Base-by-base conservation (phyloP, 495 filamentous ascomycete species). In the Pseudoneurospora amorphoporcata region DNA sequence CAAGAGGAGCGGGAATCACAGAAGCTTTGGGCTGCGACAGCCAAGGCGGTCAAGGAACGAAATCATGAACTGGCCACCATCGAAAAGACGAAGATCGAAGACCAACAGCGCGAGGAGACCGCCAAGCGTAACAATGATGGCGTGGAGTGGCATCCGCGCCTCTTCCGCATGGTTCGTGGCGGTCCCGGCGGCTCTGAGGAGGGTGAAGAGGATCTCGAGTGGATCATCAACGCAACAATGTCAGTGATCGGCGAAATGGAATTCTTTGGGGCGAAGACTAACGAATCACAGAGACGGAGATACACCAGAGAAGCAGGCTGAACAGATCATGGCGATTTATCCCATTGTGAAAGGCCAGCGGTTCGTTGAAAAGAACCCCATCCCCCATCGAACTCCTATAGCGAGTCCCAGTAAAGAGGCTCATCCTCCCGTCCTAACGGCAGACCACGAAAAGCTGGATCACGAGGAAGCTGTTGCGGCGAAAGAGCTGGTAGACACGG, bases 1-100 rank as follows among this genome's bases (percentile, higher is more conserved):
- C 95, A 99, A 80, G 91, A 90, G 10, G 94, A 94, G 70, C 88
- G 94, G 14, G 95, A 99, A 79, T 97, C 94, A 14, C 94, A 96
- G 76, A 89, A 84, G 68, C 82, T 99, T 69, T 99, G 95, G 95
- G 81, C 86, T 23, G 89, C 87, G 58, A 96, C 94, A 1, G 91
- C 90, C 12, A 81, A 90, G 74, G 95, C 94, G 0, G 87, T 99
- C 74, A 92, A 90, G 76, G 88, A 90, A 39, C 87, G 89, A 70
- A 93, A 99, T 76, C 96, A 99, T 77, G 91, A 93, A 75, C 84
- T 88, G 12, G 95, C 95, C 5, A 99, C 95, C 8, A 93, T 95
- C 47, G 95, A 97, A 79, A 99, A 99, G 84, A 94, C 90, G 19
- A 92, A 91, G 81, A 92, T 98, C 75, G 95, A 99, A 79, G 94